Base-by-base conservation (phyloP, 2,329 filamentous ascomycete species). In the Calonectria fujianensis region DNA sequence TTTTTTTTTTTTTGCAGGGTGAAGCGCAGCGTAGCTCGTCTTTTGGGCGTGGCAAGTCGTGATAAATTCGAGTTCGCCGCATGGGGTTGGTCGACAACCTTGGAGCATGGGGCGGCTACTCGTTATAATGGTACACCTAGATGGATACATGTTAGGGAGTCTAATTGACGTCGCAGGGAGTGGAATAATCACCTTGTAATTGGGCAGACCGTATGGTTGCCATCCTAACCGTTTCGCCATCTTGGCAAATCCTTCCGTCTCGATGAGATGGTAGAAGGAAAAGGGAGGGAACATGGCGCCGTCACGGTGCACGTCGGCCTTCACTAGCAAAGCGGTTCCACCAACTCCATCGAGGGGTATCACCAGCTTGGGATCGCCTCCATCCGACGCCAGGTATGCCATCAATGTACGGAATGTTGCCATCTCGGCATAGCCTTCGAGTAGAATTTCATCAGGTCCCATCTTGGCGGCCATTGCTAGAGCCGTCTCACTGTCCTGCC, bases 271-370 rank as follows among this genome's bases (percentile, higher is more conserved):
- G 84, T 98, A 98, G 83, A 99, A 99, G 4, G 96, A 87, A 83
- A 99, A 99, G 0, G 97, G 92, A 24, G 97, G 97, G 87, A 99
- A 99, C 96, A 98, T 99, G 83, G 97, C 96, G 27, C 97, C 97
- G 82, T 99, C 97, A 32, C 97, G 92, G 84, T 99, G 97, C 31
- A 99, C 97, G 74, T 98, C 96, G 2, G 96, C 97, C 88, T 98
- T 98, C 74, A 99, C 97, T 82, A 99, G 88, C 77, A 99, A 88
- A 2, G 96, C 95, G 1, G 96, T 97, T 45, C 97, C 97, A 70
- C 97, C 97, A 4, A 99, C 97, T 65, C 97, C 97, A 83, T 99
- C 97, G 11, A 99, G 90, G 54, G 93, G 90, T 67, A 98, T 91
- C 82, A 94, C 92, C 45, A 90, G 85, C 65, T 91, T 88, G 52